phyloP scores from a whole-genome alignment of 139 green algal species.

The Chlorella ohadii region DNA sequence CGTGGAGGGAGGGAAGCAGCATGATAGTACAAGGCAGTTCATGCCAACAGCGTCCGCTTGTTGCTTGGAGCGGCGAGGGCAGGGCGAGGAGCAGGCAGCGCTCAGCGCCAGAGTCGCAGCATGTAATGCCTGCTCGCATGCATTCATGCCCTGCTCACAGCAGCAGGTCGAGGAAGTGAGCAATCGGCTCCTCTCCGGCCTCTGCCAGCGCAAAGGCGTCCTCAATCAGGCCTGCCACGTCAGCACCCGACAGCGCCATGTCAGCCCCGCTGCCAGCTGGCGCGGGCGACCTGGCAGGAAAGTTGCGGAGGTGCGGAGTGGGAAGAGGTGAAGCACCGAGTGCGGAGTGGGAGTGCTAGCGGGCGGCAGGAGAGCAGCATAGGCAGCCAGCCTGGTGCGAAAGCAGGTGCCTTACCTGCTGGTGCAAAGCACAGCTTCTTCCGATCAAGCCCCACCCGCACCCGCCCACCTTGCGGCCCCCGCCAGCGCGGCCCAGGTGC shows the following conservation, averaged over 20 bases:
- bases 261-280: not conserved
- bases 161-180: slow-evolving; percentile 57
- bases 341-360: not conserved
- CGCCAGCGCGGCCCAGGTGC: slow-evolving; percentile 50
- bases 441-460: too few species aligned
- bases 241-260: slow-evolving; percentile 17
- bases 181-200: slow-evolving; percentile 40
- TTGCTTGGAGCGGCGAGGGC: too few species aligned
- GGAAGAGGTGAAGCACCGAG: too few species aligned
- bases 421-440: too few species aligned
- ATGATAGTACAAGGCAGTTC: too few species aligned
- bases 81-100: too few species aligned
- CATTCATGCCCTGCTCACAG: slow-evolving; percentile 32
- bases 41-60: too few species aligned
- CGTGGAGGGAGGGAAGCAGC: not conserved
- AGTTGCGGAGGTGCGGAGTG: not conserved
- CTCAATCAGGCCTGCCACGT: slow-evolving; percentile 70
- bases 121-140: too few species aligned
- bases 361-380: not conserved
- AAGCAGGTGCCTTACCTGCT: not conserved
- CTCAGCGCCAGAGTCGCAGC: too few species aligned
- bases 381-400: not conserved
- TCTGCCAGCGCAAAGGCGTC: slow-evolving; percentile 64
- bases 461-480: slow-evolving; percentile 17
- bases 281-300: not conserved